Evolutionary conservation across 2,329 filamentous ascomycete species (phyloP), one percentile per base, ranked within the genome.

Genomic region (Aureobasidium sp.): DNA sequence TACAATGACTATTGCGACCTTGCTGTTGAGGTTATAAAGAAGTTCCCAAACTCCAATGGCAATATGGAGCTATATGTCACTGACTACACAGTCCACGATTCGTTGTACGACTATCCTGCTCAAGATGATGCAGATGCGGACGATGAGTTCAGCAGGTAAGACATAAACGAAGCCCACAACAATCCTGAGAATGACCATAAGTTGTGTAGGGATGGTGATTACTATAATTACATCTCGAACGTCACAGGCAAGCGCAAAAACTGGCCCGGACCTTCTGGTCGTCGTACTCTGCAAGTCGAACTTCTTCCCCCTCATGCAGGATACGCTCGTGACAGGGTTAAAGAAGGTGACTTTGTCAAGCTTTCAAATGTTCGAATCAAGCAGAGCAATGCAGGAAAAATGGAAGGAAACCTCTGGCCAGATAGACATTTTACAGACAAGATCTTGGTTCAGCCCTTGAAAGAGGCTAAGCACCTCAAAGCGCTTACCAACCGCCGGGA

Each of bases 201-300:
- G 55, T 23, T 59, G 67, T 70, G 71, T 5, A 74, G 73, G 44
- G 80, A 84, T 51, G 82, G 82, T 4, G 84, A 87, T 66, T 72
- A 76, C 0, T 83, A 76, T 64, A 81, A 79, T n/a, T 88, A 89
- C 68, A 64, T 56, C 39, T 47, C 20, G 26, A 58, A 46, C 66
- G 39, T 50, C 26, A 41, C 60, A 15, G 56, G 70, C 66, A 52
- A 70, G 68, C 62, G 55, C 71, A 74, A 73, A 42, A 71, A 74
- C n/a, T 96, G 89, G 89, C 76, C 78, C 1, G 91, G 91, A 0
- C 92, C 92, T 0, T 87, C 78, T 67, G 92, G 91, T 2, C 85
- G 86, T 68, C 78, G 83, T 69, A 87, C 86, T 1, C 78, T 97
- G 58, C 85, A 87, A 67, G 75, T 97, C 27, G 88, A 85, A 32